These are phyloP conservation scores for Plasmodium knowlesi DNA, from an alignment of 169 alveolate genomes.

Conservation along the genomic window DNA sequence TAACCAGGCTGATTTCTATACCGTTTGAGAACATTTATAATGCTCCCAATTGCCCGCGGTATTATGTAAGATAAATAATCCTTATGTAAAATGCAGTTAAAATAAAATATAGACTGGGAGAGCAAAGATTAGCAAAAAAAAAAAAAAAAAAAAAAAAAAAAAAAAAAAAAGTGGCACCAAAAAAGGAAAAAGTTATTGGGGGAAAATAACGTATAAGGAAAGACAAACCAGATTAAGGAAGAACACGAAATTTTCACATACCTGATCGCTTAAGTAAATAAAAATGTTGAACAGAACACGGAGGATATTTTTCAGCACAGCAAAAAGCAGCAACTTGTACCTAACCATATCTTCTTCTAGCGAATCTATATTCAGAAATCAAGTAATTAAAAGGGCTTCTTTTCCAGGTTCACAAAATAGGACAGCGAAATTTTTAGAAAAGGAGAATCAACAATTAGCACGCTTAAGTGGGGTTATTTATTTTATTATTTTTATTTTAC, in stretches of 20 bases:
- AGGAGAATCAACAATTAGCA: neutral
- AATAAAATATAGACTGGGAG: neutral
- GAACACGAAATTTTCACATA: neutral
- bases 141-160: no score
- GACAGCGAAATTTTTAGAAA: neutral
- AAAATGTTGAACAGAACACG: slow-evolving; percentile 64
- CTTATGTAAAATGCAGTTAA: neutral
- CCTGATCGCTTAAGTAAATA: slow-evolving; percentile 1
- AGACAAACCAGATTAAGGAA: neutral
- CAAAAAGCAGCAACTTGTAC: slow-evolving; percentile 65
- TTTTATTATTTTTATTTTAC: neutral
- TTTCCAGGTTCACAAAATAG: slow-evolving; percentile 56
- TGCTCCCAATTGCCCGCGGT: neutral
- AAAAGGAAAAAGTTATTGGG: neutral
- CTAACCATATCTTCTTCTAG: slow-evolving; percentile 66
- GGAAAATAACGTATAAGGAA: neutral
- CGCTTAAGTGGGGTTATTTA: neutral
- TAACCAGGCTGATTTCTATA: neutral
- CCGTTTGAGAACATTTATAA: neutral
- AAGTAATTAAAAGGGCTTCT: slow-evolving; percentile 67
- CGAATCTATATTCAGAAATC: slow-evolving; percentile 72
- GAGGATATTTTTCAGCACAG: slow-evolving; percentile 62
- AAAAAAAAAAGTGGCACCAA: neutral
- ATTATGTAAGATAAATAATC: neutral
- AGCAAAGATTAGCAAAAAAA: neutral